Conservation (phyloP, 305 asterid species). For the Fraxinus greggii region DNA sequence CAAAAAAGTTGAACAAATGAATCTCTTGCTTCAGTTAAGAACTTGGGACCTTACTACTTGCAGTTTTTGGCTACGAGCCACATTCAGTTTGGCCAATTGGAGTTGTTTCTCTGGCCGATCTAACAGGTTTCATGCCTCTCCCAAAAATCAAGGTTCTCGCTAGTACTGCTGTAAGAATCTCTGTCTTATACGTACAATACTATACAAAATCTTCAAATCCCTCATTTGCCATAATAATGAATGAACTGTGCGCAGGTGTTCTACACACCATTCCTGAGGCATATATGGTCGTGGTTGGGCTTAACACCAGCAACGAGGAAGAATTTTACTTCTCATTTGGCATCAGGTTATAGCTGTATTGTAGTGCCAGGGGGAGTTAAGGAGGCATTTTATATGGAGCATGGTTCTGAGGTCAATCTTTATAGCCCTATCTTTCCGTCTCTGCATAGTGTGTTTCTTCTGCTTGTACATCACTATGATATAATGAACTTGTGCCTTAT, state of each 20-base stretch:
- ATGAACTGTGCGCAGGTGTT: conserved; percentile 57
- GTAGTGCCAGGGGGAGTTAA: conserved; percentile 93
- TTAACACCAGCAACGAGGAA: conserved; percentile 77
- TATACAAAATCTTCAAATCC: conserved; percentile 1
- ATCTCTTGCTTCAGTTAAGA: conserved; percentile 3
- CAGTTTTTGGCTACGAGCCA: conserved; percentile 96
- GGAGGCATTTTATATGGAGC: conserved; percentile 84
- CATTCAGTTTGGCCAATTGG: conserved; percentile 99
- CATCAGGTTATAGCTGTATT: conserved; percentile 82
- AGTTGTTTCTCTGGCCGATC: conserved; percentile 76
- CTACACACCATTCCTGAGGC: conserved; percentile 89
- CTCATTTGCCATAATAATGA: conserved; percentile 12
- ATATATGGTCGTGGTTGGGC: conserved; percentile 96
- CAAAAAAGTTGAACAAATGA: conserved; percentile 1
- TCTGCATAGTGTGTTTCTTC: conserved; percentile 8
- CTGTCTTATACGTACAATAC: conserved; percentile 13
- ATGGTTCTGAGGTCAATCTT: conserved; percentile 69
- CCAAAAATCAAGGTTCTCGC: conserved; percentile 84
- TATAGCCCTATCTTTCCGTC: conserved; percentile 16
- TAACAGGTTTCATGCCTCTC: conserved; percentile 82
- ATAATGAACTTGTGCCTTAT: not conserved
- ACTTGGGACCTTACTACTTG: conserved; percentile 19
- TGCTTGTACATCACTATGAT: not conserved
- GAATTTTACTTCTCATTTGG: conserved; percentile 59
- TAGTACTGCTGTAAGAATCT: conserved; percentile 77